phyloP scores from a whole-genome alignment of 768 basidiomycete species.

The Boletus insuetus region DNA sequence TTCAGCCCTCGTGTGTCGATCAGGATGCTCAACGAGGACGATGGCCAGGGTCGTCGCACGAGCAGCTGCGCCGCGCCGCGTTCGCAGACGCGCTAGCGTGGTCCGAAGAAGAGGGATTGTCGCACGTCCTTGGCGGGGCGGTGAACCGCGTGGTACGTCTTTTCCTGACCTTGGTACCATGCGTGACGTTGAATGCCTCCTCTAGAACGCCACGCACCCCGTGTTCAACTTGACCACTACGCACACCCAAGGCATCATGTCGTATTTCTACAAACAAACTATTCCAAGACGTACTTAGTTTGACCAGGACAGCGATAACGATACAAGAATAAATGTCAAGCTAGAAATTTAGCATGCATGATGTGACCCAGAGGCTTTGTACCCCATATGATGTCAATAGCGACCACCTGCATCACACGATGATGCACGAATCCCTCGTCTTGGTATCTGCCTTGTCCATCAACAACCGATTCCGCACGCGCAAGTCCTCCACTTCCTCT shows the following conservation, averaged over 20 bases:
- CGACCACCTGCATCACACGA: conserved; percentile 17
- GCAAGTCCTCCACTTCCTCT: conserved; percentile 49
- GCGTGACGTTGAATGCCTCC: background rate
- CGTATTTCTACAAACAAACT: conserved; percentile 67
- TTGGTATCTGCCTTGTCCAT: conserved; percentile 31
- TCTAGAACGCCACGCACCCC: conserved; percentile 79
- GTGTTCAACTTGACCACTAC: conserved; percentile 73
- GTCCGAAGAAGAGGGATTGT: conserved; percentile 62
- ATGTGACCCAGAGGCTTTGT: too few relatives aligned
- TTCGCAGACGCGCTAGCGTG: conserved; percentile 61
- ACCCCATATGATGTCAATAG: too few relatives aligned
- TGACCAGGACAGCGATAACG: background rate
- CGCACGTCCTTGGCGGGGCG: conserved; percentile 55
- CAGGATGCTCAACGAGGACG: conserved; percentile 7
- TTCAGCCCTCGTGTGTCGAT: background rate
- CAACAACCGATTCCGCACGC: conserved; percentile 43
- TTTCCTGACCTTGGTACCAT: too few relatives aligned
- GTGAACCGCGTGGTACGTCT: conserved; percentile 58
- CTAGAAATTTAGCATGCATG: background rate
- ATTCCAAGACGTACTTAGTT: conserved; percentile 35
- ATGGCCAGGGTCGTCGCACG: conserved; percentile 21
- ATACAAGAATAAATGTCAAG: background rate
- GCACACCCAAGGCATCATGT: conserved; percentile 63
- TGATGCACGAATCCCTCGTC: conserved; percentile 29
- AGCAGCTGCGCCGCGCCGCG: conserved; percentile 39